phyloP scores from a whole-genome alignment of 2,329 filamentous ascomycete genomes.

The Nigrospora oryzae region DNA sequence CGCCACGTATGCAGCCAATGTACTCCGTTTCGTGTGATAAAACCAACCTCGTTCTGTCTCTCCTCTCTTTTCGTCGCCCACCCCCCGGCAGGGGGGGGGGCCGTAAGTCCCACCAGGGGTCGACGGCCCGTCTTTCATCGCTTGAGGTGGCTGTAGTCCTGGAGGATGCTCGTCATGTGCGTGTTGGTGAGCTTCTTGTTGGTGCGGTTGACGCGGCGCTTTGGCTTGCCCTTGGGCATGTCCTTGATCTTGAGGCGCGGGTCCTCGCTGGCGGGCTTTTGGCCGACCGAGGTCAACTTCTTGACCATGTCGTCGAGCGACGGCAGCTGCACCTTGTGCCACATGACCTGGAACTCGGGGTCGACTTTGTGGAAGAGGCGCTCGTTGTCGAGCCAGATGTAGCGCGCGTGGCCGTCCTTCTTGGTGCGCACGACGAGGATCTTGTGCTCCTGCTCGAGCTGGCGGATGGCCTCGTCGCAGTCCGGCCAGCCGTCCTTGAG shows the following conservation, averaged over 20 bases:
- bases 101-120: too few relatives aligned
- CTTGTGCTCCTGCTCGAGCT: slow-evolving; percentile 69
- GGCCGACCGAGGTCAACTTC: slow-evolving; percentile 66
- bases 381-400: slow-evolving; percentile 84
- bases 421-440: slow-evolving; percentile 83
- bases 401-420: slow-evolving; percentile 80
- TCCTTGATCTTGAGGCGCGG: slow-evolving; percentile 53
- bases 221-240: slow-evolving; percentile 60
- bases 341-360: slow-evolving; percentile 73
- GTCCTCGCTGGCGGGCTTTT: slow-evolving; percentile 79
- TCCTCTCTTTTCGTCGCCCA: too few relatives aligned
- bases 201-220: slow-evolving; percentile 57
- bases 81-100: too few relatives aligned
- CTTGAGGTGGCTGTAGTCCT: slow-evolving; percentile 42
- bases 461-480: slow-evolving; percentile 69
- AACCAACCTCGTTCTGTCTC: too few relatives aligned
- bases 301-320: slow-evolving; percentile 62
- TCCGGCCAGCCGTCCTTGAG: slow-evolving; percentile 93
- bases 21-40: too few relatives aligned
- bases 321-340: slow-evolving; percentile 74
- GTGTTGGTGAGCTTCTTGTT: slow-evolving; percentile 78
- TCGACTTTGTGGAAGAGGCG: slow-evolving; percentile 70
- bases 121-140: slow-evolving; percentile 8
- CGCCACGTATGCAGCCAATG: too few relatives aligned
- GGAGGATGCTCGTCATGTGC: slow-evolving; percentile 76